These are phyloP conservation scores for Pichia sorboxylosa DNA, from an alignment of 1,139 yeast genomes.

Conservation along the genomic window DNA sequence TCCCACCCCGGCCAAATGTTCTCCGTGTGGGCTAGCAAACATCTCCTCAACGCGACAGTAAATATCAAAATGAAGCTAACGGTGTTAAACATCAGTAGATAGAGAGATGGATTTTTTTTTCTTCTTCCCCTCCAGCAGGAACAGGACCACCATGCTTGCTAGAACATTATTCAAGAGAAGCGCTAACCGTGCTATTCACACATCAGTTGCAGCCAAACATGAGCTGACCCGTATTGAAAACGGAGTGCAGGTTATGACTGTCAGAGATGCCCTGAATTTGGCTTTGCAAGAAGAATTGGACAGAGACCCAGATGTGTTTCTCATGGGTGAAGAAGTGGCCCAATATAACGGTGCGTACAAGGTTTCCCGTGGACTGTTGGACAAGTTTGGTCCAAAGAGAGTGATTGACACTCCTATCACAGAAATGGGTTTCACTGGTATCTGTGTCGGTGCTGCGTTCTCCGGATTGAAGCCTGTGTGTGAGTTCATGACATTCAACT, in stretches of 20 bases:
- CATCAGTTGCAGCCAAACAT: slow-evolving; percentile 3
- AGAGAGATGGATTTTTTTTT: no score
- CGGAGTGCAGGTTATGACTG: slow-evolving; percentile 52
- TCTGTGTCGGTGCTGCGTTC: slow-evolving; percentile 94
- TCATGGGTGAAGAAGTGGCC: slow-evolving; percentile 98
- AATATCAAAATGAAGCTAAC: no score
- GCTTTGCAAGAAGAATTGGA: slow-evolving; percentile 97
- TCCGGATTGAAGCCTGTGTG: slow-evolving; percentile 95
- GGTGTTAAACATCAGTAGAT: neutral
- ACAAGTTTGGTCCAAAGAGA: slow-evolving; percentile 94
- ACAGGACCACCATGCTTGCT: neutral
- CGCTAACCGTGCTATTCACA: slow-evolving; percentile 1
- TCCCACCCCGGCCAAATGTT: no score
- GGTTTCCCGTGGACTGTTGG: slow-evolving; percentile 89
- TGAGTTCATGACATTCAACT: slow-evolving; percentile 98
- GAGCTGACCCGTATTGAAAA: slow-evolving; percentile 12
- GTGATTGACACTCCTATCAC: slow-evolving; percentile 97
- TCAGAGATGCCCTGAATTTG: slow-evolving; percentile 91
- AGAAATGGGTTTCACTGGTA: slow-evolving; percentile 98
- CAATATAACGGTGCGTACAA: slow-evolving; percentile 99
- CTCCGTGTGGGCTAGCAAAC: no score
- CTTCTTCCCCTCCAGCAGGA: neutral
- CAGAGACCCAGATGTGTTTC: slow-evolving; percentile 84
- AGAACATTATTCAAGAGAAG: neutral
- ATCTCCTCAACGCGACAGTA: no score